Percentiles rank a stretch among this genome's conserved stretches.
Evolutionary conservation across 1,284 basidiomycete species (phyloP).

Genomic region (Neonothopanus nambi): DNA sequence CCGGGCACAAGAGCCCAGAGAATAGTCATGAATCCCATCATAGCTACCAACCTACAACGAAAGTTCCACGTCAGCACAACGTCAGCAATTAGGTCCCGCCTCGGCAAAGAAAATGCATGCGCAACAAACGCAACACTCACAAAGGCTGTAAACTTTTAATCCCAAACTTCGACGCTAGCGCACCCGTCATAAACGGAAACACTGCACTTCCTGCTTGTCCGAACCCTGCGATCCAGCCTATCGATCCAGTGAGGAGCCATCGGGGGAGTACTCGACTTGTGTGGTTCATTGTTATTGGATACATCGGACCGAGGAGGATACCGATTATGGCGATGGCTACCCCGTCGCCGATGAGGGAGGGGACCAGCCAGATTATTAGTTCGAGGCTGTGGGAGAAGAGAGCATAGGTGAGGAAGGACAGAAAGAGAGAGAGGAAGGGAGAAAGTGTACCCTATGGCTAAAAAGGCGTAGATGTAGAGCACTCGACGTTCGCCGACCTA

Average conservation of each 20-base stretch:
- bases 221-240: constrained; percentile 67
- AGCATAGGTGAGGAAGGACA: not conserved
- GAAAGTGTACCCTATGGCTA: constrained; percentile 53
- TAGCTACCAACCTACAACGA: constrained; percentile 33
- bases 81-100: no score
- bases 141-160: constrained; percentile 59
- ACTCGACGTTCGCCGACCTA: constrained; percentile 35
- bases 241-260: constrained; percentile 62
- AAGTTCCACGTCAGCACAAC: not conserved
- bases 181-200: constrained; percentile 65
- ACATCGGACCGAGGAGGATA: constrained; percentile 56
- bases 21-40: constrained; percentile 38
- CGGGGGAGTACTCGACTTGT: constrained; percentile 56
- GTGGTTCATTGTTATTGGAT: constrained; percentile 67
- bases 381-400: constrained; percentile 43
- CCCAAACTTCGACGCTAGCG: constrained; percentile 53
- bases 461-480: constrained; percentile 50
- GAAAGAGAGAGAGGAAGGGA: constrained; percentile 1
- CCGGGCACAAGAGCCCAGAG: constrained; percentile 35
- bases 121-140: constrained; percentile 35
- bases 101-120: no score
- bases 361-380: constrained; percentile 63
- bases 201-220: constrained; percentile 69
- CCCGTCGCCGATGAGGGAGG: constrained; percentile 58
- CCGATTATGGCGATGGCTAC: constrained; percentile 54